Evolutionary conservation across 208 protist genomes (phyloP).

Genomic region (Plasmodiophora brassicae): DNA sequence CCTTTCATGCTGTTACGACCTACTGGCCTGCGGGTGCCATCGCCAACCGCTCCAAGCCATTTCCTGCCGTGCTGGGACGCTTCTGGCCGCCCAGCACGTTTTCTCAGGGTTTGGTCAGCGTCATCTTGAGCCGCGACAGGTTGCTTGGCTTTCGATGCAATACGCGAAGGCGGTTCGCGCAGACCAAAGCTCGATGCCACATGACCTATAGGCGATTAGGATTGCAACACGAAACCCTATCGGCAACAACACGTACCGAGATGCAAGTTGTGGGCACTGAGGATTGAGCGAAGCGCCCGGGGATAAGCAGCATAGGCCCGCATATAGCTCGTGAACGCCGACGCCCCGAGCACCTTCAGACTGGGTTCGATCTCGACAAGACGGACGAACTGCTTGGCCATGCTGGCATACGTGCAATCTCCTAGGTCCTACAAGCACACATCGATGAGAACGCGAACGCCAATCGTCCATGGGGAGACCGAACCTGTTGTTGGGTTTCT

Average conservation of each 20-base stretch:
- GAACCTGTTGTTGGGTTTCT: background rate
- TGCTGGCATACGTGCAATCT: background rate
- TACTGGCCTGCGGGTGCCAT: background rate
- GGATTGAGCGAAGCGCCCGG: background rate
- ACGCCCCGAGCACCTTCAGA: background rate
- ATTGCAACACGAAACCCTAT: background rate
- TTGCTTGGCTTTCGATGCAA: no score
- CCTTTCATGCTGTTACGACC: background rate
- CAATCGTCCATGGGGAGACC: background rate
- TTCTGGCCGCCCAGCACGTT: background rate
- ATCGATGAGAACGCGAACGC: no score
- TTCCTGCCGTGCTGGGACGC: background rate
- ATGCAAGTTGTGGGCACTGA: background rate
- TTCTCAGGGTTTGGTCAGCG: no score
- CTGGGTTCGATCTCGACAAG: background rate
- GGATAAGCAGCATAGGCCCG: background rate
- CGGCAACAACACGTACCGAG: background rate
- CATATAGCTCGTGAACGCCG: slow-evolving; percentile 15
- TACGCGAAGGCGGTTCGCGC: background rate
- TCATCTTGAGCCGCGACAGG: no score
- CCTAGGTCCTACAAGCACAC: no score
- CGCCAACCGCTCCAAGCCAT: background rate
- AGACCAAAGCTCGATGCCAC: slow-evolving; percentile 9
- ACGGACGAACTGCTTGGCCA: background rate
- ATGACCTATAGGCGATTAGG: background rate